Evolutionary conservation across 2,329 filamentous ascomycete genomes (phyloP).

Genomic region (Dactylellina parvicollis): DNA sequence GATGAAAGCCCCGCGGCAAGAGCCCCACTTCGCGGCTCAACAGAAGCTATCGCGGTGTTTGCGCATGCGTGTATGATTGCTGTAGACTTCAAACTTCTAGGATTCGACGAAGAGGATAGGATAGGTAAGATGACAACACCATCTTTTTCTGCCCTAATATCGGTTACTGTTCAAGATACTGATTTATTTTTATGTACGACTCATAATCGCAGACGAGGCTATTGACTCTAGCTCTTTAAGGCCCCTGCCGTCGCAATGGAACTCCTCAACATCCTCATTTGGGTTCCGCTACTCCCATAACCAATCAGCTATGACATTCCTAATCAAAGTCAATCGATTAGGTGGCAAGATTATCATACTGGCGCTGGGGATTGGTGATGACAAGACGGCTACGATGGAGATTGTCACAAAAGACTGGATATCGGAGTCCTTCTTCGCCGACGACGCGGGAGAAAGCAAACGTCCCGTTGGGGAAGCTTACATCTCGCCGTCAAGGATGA

Average conservation of each 20-base stretch:
- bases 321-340: constrained; percentile 82
- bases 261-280: constrained; percentile 74
- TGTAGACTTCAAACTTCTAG: constrained; percentile 81
- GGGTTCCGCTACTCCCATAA: constrained; percentile 87
- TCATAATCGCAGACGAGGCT: constrained; percentile 51
- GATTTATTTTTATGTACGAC: background rate
- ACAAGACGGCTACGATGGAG: constrained; percentile 82
- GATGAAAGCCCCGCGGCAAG: constrained; percentile 64
- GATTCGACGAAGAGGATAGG: constrained; percentile 82
- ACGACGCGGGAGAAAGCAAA: constrained; percentile 62
- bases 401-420: constrained; percentile 78
- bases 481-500: constrained; percentile 75
- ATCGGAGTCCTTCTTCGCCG: constrained; percentile 67
- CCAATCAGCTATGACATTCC: constrained; percentile 84
- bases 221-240: constrained; percentile 52
- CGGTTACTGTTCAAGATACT: background rate
- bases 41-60: constrained; percentile 82
- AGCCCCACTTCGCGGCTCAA: constrained; percentile 67
- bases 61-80: constrained; percentile 83
- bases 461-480: constrained; percentile 70
- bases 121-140: constrained; percentile 67
- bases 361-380: constrained; percentile 80
- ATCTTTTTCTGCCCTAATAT: constrained; percentile 3
- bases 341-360: constrained; percentile 85
- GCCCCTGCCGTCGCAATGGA: constrained; percentile 81